These are phyloP conservation scores for Maudiozyma serrabonitensis DNA, from an alignment of 805 yeast genomes.

Conservation along the genomic window DNA sequence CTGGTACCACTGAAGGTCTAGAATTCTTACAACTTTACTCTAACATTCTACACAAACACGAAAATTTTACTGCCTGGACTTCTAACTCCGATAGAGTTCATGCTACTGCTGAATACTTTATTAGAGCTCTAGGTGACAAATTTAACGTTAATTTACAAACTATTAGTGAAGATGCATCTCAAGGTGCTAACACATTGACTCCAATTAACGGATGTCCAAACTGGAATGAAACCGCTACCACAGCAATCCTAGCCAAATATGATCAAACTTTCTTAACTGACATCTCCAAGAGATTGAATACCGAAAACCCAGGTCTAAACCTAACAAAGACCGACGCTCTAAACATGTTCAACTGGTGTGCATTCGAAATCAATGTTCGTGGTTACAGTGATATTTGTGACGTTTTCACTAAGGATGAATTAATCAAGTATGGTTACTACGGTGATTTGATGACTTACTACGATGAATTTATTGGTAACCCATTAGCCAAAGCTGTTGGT, in stretches of 20 bases:
- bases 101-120: conserved; percentile 42
- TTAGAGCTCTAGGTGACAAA: conserved; percentile 29
- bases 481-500: conserved; percentile 49
- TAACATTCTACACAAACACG: conserved; percentile 30
- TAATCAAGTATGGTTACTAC: conserved; percentile 50
- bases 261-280: conserved; percentile 26
- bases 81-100: conserved; percentile 40
- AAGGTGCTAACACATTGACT: conserved; percentile 44
- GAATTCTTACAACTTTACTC: conserved; percentile 36
- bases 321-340: conserved; percentile 44
- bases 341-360: conserved; percentile 53
- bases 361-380: conserved; percentile 60
- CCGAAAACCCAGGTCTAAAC: conserved; percentile 44
- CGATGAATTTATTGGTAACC: conserved; percentile 53
- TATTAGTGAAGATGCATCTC: conserved; percentile 32
- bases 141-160: conserved; percentile 28
- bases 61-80: conserved; percentile 37
- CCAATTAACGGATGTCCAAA: conserved; percentile 37
- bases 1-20: conserved; percentile 38
- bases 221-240: conserved; percentile 20
- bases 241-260: conserved; percentile 26
- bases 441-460: conserved; percentile 53
- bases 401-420: conserved; percentile 59
- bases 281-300: conserved; percentile 50
- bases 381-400: conserved; percentile 62